Base-by-base conservation (phyloP, 2,329 filamentous ascomycete genomes). In the Diaporthe velutina region DNA sequence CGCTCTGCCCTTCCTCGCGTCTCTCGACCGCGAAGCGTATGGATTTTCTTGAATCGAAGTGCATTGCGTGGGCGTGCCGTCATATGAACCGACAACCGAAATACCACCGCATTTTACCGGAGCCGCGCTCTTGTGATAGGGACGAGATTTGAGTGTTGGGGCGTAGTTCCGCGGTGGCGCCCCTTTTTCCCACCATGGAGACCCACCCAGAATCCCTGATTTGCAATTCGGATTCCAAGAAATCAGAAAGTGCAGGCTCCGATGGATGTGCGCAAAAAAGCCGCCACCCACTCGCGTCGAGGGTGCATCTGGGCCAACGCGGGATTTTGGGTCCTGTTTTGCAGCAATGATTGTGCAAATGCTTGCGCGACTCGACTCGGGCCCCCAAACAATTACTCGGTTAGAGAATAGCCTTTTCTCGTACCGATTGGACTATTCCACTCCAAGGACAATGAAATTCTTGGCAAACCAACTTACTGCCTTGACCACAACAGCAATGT, bases 171-270 rank as follows among this genome's bases (percentile, higher is more conserved):
- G 54, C 54, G 22, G 52, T 42, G 35, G 57, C 57, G 48, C 57
- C 70, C 70, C 70, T 30, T 71, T 72, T 72, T 71, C 58, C 57
- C 57, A 42, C 45, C 45, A 40, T 40, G 57, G 35, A 72, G 70
- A 54, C 57, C 70, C 70, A 72, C 70, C 45, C 30, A 13, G 25
- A 40, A 72, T 64, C 70, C 45, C 25, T 64, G 57, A 54, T 64
- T 72, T 52, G 57, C 57, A 64, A 72, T 42, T 61, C 42, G 45
- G 35, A 48, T 54, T 64, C 57, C 45, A 50, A 54, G 50, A n/a
- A 42, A 33, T 30, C 70, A 42, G 38, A 40, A 28, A 52, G 48
- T 35, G 55, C 70, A 60, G 45, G 70, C 42, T 58, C 57, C 55
- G 70, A 40, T 40, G 55, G 50, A 61, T 38, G 55, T 10, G 55